Evolutionary conservation across 768 basidiomycete genomes (phyloP), one percentile per base, ranked within the genome.

Genomic region (Naganishia kalamii): DNA sequence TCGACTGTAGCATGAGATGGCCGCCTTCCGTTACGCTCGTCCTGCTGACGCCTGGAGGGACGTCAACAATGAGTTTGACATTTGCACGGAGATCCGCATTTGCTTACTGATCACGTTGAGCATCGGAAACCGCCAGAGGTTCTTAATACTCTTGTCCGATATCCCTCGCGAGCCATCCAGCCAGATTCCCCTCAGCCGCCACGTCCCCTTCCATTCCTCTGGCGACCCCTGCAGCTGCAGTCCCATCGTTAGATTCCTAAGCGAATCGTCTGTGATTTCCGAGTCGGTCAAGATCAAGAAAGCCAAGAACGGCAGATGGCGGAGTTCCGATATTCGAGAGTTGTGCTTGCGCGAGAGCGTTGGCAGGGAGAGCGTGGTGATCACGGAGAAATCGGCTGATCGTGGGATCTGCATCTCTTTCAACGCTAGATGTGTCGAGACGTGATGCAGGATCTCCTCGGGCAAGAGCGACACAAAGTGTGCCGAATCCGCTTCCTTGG

Each of bases 101-200:
- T 10, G 21, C 54, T 41, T 27, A 57, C 54, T 57, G 54, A 57
- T 57, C 3, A 57, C 54, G 13, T 41, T 57, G 5, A 57, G 32
- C 54, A 57, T 4, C 54, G 54, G 54, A 33, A 57, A 57, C 21
- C 27, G n/a, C 37, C 54, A 57, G 7, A 57, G 37, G 27, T 17
- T 57, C n/a, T 41, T 57, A 7, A 57, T 57, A n/a, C 54, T 41
- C 54, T 41, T 57, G 13, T 57, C 54, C 54, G 54, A 57, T 12
- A 57, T 57, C 8, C 35, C 54, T 21, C 37, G n/a, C 33, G 54
- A 57, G 23, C 54, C 54, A 27, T 41, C 54, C n/a, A 57, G 32
- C 54, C 54, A 57, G 15, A 41, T 25, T 7, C 54, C 54, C 17
- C 54, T 19, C 10, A 57, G 25, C 19, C 54, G 54, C 54, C 54